Base-by-base conservation (phyloP, 2,329 filamentous ascomycete genomes). In the Alternaria panax region DNA sequence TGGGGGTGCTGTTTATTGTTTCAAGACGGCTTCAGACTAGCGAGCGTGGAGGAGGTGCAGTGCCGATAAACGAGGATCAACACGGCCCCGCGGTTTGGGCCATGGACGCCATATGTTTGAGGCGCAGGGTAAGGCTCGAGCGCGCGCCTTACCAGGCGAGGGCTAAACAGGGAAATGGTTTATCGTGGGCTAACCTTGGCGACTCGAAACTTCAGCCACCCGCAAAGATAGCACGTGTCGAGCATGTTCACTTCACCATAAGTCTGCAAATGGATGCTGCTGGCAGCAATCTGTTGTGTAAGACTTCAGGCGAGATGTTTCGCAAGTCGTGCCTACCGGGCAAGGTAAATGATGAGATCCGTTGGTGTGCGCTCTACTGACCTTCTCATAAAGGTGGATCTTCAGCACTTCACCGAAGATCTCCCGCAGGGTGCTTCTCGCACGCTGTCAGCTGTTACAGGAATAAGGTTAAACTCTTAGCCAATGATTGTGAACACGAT, bases 1-100 rank as follows among this genome's bases (percentile, higher is more conserved):
- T 48, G 59, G 63, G 60, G 61, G 51, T 58, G 30, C 52, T 60
- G 60, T 64, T 67, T 68, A 57, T 60, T 28, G 57, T 60, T 60
- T 60, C 52, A 64, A 60, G 51, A 22, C 38, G 25, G 50, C 40
- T 54, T 57, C 34, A 58, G 62, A 40, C 61, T 62, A 52, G 57
- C 41, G 56, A 59, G 51, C 38, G 51, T 45, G 41, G 52, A 60
- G 41, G 57, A 59, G 32, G 45, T n/a, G 27, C 40, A 51, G 28
- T 51, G 34, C 51, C 45, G 59, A 50, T 56, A 62, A 41, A 52
- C 57, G 60, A 69, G 54, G 63, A 69, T 64, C 50, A 59, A 25
- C 55, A 42, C 45, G 51, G 47, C 48, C 36, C 61, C 54, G 48
- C 46, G 50, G 50, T 47, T 51, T 58, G 50, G 43, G 27, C 18